Conservation (phyloP, 2,329 filamentous ascomycete species). For the Dendrostoma leiphaemia region DNA sequence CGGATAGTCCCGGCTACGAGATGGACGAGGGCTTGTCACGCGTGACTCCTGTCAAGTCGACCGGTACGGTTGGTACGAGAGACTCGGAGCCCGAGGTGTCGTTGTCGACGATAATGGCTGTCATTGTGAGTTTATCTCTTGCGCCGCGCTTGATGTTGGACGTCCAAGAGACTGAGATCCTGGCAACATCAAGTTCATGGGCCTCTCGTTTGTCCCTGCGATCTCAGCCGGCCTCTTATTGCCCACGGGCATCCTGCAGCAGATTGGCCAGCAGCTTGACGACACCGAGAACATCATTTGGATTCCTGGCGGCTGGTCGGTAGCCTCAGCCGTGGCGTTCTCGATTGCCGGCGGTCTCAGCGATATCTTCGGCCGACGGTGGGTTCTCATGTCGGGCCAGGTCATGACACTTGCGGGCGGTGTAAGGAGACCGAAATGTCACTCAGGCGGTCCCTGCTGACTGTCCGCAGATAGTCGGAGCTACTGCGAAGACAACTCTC, state of each 20-base stretch:
- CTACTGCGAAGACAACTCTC: slow-evolving; percentile 24
- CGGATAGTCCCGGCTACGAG: too few relatives aligned
- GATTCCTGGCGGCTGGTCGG: slow-evolving; percentile 22
- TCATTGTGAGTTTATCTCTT: slow-evolving; percentile 16
- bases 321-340: slow-evolving; percentile 21
- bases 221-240: slow-evolving; percentile 21
- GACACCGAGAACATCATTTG: slow-evolving; percentile 23
- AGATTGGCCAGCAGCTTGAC: slow-evolving; percentile 22
- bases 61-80: not conserved
- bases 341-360: slow-evolving; percentile 19
- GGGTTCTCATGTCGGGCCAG: slow-evolving; percentile 21
- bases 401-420: slow-evolving; percentile 17
- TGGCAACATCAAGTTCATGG: slow-evolving; percentile 12
- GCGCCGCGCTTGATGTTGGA: too few relatives aligned
- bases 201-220: slow-evolving; percentile 8
- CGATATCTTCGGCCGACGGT: slow-evolving; percentile 21
- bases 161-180: not conserved
- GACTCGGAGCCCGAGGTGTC: slow-evolving; percentile 5
- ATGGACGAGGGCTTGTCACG: too few relatives aligned
- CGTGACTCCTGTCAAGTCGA: too few relatives aligned
- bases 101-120: slow-evolving; percentile 9
- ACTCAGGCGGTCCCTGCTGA: too few relatives aligned
- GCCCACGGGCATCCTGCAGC: slow-evolving; percentile 23
- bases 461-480: slow-evolving; percentile 23
- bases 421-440: too few relatives aligned